phyloP scores from a whole-genome alignment of 352 stramenopile genomes.

The Thalassiosira mediterranea region DNA sequence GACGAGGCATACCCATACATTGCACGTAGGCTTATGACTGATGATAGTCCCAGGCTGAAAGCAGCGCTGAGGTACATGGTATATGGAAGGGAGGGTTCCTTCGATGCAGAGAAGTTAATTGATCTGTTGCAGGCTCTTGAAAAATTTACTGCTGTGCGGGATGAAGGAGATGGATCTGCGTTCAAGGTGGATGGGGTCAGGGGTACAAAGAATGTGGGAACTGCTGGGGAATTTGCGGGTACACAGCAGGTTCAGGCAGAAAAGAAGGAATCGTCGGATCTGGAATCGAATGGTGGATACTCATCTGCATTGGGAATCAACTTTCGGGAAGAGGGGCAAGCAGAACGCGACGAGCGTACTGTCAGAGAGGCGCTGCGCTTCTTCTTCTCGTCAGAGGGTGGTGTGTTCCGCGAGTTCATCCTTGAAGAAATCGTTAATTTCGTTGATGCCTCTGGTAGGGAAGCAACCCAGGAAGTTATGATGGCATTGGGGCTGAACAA shows the following conservation, averaged over 20 bases:
- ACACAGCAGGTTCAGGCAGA: conserved; percentile 53
- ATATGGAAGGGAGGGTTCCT: conserved; percentile 84
- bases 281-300: conserved; percentile 54
- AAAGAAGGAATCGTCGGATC: conserved; percentile 35
- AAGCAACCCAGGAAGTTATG: conserved; percentile 77
- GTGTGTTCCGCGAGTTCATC: conserved; percentile 86
- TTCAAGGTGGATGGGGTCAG: conserved; percentile 83
- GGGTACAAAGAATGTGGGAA: conserved; percentile 68
- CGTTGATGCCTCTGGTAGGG: conserved; percentile 79
- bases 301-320: conserved; percentile 35
- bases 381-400: conserved; percentile 86
- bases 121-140: conserved; percentile 86
- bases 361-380: conserved; percentile 83
- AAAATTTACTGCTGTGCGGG: conserved; percentile 80
- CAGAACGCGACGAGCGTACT: conserved; percentile 61
- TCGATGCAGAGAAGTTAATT: conserved; percentile 89
- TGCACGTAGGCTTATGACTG: conserved; percentile 84
- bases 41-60: conserved; percentile 79
- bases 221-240: conserved; percentile 72
- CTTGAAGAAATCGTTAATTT: conserved; percentile 85
- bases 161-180: conserved; percentile 76
- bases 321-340: conserved; percentile 34
- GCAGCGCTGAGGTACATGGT: conserved; percentile 87
- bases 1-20: conserved; percentile 89
- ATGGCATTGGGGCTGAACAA: conserved; percentile 71